Evolutionary conservation across 371 early-diverging fungal species (phyloP).

Genomic region (Saksenaea vasiformis): DNA sequence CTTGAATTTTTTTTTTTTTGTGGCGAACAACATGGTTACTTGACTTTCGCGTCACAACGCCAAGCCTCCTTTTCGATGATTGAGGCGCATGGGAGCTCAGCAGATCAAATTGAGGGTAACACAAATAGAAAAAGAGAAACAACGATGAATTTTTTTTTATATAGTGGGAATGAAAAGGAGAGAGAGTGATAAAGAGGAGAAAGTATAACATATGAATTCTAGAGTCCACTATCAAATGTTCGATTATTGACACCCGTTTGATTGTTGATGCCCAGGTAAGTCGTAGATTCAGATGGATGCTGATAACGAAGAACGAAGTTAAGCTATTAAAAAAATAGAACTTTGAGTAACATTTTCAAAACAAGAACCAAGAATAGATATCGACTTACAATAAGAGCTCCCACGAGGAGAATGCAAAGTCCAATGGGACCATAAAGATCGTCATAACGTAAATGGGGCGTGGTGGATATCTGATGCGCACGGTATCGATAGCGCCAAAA

Average conservation of each 20-base stretch:
- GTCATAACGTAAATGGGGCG: slow-evolving; percentile 34
- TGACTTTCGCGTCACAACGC: neutral
- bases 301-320: neutral
- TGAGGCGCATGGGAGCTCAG: slow-evolving; percentile 6
- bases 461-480: slow-evolving; percentile 35
- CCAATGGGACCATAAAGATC: slow-evolving; percentile 42
- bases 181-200: neutral
- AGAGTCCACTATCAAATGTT: neutral
- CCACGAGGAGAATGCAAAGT: slow-evolving; percentile 29
- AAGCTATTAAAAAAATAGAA: neutral
- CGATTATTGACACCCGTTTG: neutral
- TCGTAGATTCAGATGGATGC: neutral
- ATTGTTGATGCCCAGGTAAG: neutral
- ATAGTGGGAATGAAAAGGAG: slow-evolving; percentile 14
- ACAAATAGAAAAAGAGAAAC: neutral
- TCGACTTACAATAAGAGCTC: slow-evolving; percentile 37
- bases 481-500: slow-evolving; percentile 33
- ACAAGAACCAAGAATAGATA: neutral
- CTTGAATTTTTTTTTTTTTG: neutral
- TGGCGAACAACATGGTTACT: neutral
- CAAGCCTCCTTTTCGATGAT: neutral
- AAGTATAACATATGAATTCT: slow-evolving; percentile 2
- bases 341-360: neutral
- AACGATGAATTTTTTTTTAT: neutral
- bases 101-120: slow-evolving; percentile 2